Evolutionary conservation across 1,139 yeast genomes (phyloP).

Genomic region (Yamadazyma songkhlaensis): DNA sequence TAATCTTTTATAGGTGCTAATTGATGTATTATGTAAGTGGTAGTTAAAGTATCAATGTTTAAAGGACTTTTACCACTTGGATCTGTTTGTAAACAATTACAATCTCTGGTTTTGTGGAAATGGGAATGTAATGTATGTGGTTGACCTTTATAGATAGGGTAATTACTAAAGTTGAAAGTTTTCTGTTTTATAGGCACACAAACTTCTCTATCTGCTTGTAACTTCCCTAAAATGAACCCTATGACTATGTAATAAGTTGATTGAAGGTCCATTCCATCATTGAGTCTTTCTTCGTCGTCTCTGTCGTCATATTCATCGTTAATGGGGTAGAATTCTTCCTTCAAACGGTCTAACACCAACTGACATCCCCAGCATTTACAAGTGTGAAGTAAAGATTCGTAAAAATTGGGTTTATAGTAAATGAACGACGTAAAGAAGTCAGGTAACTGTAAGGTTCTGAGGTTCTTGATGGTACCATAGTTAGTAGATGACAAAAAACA

Average conservation of each 20-base stretch:
- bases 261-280: constrained; percentile 21
- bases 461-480: constrained; percentile 13
- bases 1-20: constrained; percentile 29
- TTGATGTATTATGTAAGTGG: constrained; percentile 38
- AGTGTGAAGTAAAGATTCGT: constrained; percentile 34
- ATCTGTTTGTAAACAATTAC: constrained; percentile 21
- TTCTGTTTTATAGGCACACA: constrained; percentile 35
- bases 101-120: constrained; percentile 22
- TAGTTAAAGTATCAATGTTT: constrained; percentile 34
- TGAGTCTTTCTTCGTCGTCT: constrained; percentile 7
- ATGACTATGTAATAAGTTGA: constrained; percentile 31
- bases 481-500: constrained; percentile 20
- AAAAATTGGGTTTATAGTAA: constrained; percentile 39
- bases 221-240: constrained; percentile 35
- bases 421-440: constrained; percentile 40
- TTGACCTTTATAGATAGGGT: constrained; percentile 38
- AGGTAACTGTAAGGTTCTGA: constrained; percentile 30
- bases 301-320: constrained; percentile 14
- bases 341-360: constrained; percentile 23
- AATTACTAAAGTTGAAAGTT: constrained; percentile 21
- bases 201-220: constrained; percentile 39
- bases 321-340: constrained; percentile 24
- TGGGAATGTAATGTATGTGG: constrained; percentile 36
- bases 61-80: constrained; percentile 25
- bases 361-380: constrained; percentile 39